These are phyloP conservation scores for Cephalotrichum gorgonifer DNA, from an alignment of 2,329 filamentous ascomycete genomes.

Conservation along the genomic window DNA sequence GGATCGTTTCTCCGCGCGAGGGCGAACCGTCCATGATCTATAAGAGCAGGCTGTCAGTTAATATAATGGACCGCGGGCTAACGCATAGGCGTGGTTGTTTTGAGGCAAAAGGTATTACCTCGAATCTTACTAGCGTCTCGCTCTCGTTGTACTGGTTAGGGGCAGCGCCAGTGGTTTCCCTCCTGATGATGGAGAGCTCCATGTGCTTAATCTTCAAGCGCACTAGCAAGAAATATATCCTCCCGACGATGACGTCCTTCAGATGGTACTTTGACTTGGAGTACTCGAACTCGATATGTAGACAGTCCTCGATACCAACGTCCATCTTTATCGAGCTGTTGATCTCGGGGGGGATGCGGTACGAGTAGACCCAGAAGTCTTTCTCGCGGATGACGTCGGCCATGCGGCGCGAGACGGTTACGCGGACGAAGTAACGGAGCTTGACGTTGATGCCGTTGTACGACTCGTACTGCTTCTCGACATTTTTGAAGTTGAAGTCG, in stretches of 20 bases:
- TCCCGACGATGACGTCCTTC: conserved; percentile 96
- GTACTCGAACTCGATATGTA: conserved; percentile 99
- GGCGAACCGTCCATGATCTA: conserved; percentile 99
- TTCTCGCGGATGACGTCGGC: conserved; percentile 97
- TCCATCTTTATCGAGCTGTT: conserved; percentile 99
- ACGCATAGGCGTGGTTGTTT: too few species aligned
- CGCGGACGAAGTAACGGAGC: conserved; percentile 94
- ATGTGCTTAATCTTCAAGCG: conserved; percentile 99
- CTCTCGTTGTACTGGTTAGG: conserved; percentile 99
- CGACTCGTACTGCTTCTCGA: conserved; percentile 99
- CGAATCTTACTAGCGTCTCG: conserved; percentile 93
- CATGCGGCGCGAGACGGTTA: conserved; percentile 94
- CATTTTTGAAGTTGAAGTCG: conserved; percentile 99
- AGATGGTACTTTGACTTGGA: conserved; percentile 98
- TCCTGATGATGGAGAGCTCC: conserved; percentile 94
- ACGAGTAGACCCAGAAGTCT: conserved; percentile 99
- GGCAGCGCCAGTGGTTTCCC: conserved; percentile 91
- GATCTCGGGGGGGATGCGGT: conserved; percentile 94
- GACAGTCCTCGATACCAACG: conserved; percentile 96
- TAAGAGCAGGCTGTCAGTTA: background rate
- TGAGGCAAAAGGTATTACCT: too few species aligned
- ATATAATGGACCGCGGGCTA: too few species aligned
- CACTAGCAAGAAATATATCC: conserved; percentile 96
- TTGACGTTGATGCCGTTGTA: conserved; percentile 99
- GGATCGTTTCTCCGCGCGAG: conserved; percentile 87